Evolutionary conservation across 2,329 filamentous ascomycete species (phyloP).

Genomic region (Calonectria multiphialidica): DNA sequence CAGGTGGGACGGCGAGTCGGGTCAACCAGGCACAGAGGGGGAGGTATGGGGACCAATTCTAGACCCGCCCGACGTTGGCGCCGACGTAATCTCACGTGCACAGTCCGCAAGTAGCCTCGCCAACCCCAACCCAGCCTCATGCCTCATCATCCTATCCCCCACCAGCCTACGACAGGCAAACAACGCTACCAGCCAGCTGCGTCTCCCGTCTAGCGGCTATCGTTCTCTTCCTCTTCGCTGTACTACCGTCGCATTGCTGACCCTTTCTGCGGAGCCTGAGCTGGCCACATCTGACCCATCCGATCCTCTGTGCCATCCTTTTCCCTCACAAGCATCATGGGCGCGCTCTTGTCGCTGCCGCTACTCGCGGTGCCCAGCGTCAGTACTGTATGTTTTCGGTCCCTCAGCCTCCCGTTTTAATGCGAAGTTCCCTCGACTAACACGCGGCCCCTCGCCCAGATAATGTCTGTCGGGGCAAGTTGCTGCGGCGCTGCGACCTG

Average conservation of each 20-base stretch:
- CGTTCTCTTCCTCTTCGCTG: background rate
- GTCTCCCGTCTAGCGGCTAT: background rate
- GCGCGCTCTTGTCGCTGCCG: conserved; percentile 89
- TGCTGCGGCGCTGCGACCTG: conserved; percentile 98
- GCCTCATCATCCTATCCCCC: conserved; percentile 32
- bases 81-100: conserved; percentile 45
- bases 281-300: background rate
- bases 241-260: background rate
- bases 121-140: background rate
- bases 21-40: background rate
- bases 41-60: background rate
- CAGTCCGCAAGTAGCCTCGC: conserved; percentile 2
- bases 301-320: background rate
- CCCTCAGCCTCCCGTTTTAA: background rate
- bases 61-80: background rate
- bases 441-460: conserved; percentile 57
- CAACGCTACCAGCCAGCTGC: conserved; percentile 4
- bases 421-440: conserved; percentile 12
- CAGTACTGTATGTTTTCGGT: conserved; percentile 76
- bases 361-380: conserved; percentile 89
- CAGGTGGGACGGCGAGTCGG: background rate
- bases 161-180: conserved; percentile 2
- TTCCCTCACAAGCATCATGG: conserved; percentile 71
- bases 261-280: background rate
- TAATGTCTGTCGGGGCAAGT: conserved; percentile 84